Conservation (phyloP, 1,284 basidiomycete species). For the Leccinum subspadiceum region DNA sequence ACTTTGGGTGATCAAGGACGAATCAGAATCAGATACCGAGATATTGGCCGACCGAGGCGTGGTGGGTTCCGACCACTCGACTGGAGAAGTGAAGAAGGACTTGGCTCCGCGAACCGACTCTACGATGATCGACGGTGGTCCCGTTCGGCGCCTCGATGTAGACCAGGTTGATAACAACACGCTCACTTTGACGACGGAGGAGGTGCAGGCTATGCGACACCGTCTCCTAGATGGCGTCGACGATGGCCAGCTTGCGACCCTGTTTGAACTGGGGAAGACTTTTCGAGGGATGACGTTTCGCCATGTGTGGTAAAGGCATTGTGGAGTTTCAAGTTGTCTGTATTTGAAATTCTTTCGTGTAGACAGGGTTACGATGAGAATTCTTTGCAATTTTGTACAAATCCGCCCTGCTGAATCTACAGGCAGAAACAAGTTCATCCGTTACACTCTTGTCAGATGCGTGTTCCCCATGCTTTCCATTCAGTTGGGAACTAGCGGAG, state of each 20-base stretch:
- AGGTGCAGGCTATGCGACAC: slow-evolving; percentile 19
- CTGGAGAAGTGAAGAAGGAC: slow-evolving; percentile 1
- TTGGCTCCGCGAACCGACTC: neutral
- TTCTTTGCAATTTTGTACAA: neutral
- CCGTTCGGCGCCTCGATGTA: neutral
- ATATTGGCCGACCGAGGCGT: neutral
- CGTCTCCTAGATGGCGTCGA: slow-evolving; percentile 12
- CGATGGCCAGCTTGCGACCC: slow-evolving; percentile 12
- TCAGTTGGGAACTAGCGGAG: neutral
- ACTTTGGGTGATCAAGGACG: neutral
- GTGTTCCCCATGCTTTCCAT: neutral
- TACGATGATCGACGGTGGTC: neutral
- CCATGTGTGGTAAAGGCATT: slow-evolving; percentile 26
- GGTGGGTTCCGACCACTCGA: neutral
- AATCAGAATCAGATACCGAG: neutral
- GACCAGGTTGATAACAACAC: neutral
- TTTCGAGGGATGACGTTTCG: slow-evolving; percentile 24
- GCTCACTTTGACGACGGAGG: slow-evolving; percentile 21
- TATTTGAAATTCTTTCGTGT: neutral
- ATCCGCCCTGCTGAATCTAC: neutral
- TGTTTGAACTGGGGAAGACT: slow-evolving; percentile 24
- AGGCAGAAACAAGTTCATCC: neutral
- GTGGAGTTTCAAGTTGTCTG: neutral
- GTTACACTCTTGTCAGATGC: neutral
- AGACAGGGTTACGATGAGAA: neutral